Base-by-base conservation (phyloP, 23 red algal genomes). In the Agarophyton chilense region DNA sequence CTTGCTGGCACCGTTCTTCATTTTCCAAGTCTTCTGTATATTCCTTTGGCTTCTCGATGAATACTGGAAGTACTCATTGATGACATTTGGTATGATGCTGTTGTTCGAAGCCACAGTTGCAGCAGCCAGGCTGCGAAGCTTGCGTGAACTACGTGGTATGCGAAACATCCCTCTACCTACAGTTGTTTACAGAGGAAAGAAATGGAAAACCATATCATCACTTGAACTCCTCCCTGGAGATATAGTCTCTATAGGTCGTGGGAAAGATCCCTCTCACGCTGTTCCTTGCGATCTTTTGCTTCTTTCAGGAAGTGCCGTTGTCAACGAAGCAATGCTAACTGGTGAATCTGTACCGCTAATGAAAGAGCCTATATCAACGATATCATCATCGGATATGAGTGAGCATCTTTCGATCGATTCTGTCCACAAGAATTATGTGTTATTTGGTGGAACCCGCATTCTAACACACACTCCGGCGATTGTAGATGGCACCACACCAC, bases 271-370 rank as follows among this genome's bases (percentile, higher is more conserved):
- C 21, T 87, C 92, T 10, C 86, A 92, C 42, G 93, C 93, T 8
- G 93, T 99, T 36, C 97, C 97, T 42, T 99, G 97, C 55, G 97
- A 99, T 81, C 50, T 92, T 12, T 44, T 99, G 9, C 36, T 99
- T 7, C 86, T 99, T 63, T 84, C 85, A 21, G 97, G 97, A 16
- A 88, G 28, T 38, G 94, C 87, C 0, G 93, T 99, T 12, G 97
- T 96, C 19, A 96, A 99, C 47, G 97, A 99, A 77, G 84, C 97
- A 1, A 91, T 99, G 81, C 84, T 99, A 18, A 99, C 97, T 0
- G 97, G 97, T 6, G 97, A 99, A 72, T 99, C 97, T 13, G 92
- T 99, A 50, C 97, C 97, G 14, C 93, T 99, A 2, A 94, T 95
- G 62, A 99, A 99, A 61, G 97, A 99, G 41, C 90, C 93, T 0